Evolutionary conservation across 2,329 filamentous ascomycete species (phyloP).

Genomic region (Fusarium secorum): DNA sequence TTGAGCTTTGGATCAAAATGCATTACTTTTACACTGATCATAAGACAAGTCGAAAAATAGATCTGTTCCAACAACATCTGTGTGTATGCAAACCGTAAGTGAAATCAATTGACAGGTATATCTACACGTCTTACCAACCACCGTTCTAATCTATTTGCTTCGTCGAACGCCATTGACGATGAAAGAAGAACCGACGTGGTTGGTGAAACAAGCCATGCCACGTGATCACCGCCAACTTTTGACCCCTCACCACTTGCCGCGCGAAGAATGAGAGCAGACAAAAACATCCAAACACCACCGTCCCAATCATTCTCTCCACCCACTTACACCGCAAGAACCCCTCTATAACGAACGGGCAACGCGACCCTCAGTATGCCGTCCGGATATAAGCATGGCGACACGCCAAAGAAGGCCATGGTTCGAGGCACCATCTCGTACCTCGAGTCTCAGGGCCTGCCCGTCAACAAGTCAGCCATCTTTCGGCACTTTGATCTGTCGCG

Average conservation of each 20-base stretch:
- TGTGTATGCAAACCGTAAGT: background rate
- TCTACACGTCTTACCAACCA: background rate
- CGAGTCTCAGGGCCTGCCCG: slow-evolving; percentile 48
- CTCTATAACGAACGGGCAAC: slow-evolving; percentile 9
- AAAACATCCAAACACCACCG: slow-evolving; percentile 47
- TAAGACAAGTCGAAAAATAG: background rate
- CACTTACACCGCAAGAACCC: slow-evolving; percentile 28
- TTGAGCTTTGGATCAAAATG: background rate
- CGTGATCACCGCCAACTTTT: slow-evolving; percentile 36
- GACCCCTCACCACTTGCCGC: slow-evolving; percentile 26
- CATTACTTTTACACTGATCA: rapidly evolving
- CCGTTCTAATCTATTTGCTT: background rate
- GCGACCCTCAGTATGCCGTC: slow-evolving; percentile 38
- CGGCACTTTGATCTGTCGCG: slow-evolving; percentile 51
- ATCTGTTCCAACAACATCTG: no score
- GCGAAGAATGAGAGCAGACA: slow-evolving; percentile 39
- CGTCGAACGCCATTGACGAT: background rate
- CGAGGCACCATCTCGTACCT: slow-evolving; percentile 52
- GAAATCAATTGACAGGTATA: background rate
- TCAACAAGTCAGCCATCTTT: slow-evolving; percentile 53
- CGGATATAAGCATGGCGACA: slow-evolving; percentile 50
- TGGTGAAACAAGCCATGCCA: slow-evolving; percentile 17
- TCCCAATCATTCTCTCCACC: slow-evolving; percentile 39
- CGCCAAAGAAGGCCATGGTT: slow-evolving; percentile 50
- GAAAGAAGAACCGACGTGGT: background rate